Conservation (phyloP, 371 early-diverging fungal genomes). For the Funneliformis caledonium region DNA sequence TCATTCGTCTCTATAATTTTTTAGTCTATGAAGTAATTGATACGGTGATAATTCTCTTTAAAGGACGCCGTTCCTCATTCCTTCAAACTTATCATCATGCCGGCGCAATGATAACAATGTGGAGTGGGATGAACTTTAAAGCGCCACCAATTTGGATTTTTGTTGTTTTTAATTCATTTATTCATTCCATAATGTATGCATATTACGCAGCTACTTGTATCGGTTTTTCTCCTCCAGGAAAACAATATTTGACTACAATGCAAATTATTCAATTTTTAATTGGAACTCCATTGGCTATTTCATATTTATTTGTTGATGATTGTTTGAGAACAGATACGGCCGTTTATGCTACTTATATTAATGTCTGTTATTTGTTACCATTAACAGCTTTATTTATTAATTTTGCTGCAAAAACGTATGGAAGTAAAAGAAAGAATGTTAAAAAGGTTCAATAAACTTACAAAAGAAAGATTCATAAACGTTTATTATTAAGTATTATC, state of each 20-base stretch:
- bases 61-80: slow-evolving; percentile 77
- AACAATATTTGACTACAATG: slow-evolving; percentile 82
- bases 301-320: slow-evolving; percentile 70
- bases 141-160: slow-evolving; percentile 86
- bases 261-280: slow-evolving; percentile 90
- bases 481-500: too few species aligned
- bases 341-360: slow-evolving; percentile 70
- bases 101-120: slow-evolving; percentile 83
- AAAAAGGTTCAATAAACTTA: background rate
- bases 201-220: slow-evolving; percentile 83
- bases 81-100: slow-evolving; percentile 91
- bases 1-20: background rate
- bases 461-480: too few species aligned
- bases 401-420: slow-evolving; percentile 74
- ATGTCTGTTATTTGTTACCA: slow-evolving; percentile 79
- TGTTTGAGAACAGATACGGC: slow-evolving; percentile 68
- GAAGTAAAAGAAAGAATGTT: slow-evolving; percentile 49
- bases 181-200: slow-evolving; percentile 91
- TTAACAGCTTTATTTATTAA: slow-evolving; percentile 79
- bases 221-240: slow-evolving; percentile 80
- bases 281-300: slow-evolving; percentile 71
- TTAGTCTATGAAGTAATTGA: slow-evolving; percentile 80
- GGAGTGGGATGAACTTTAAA: slow-evolving; percentile 73
- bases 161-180: slow-evolving; percentile 86
- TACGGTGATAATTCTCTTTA: slow-evolving; percentile 82